Conservation (phyloP, 306 rosid genomes). For the Inga leiocalycina region DNA sequence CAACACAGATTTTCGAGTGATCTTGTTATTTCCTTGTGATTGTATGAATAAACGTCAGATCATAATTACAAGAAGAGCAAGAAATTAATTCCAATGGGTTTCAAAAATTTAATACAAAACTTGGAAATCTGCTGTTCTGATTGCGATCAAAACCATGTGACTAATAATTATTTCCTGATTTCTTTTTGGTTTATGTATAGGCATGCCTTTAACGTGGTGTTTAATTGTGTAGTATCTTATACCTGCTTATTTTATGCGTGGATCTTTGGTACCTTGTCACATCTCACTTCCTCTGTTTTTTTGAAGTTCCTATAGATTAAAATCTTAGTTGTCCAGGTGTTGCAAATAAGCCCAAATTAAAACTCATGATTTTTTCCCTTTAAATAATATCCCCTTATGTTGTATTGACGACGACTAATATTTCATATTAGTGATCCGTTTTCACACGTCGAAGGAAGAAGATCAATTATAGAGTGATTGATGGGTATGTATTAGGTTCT, state of each 20-base stretch:
- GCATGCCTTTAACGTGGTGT: background rate
- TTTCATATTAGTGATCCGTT: no score
- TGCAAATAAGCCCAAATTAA: constrained; percentile 23
- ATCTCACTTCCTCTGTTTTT: background rate
- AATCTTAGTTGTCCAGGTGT: constrained; percentile 11
- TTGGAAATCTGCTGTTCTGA: background rate
- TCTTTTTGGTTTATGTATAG: background rate
- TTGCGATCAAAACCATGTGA: background rate
- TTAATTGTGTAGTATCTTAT: background rate
- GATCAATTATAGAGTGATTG: no score
- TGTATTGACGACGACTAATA: no score
- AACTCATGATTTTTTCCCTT: background rate
- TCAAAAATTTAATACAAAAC: background rate
- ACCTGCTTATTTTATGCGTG: background rate
- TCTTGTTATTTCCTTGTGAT: background rate
- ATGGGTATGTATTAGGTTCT: no score
- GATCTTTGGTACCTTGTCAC: constrained; percentile 15
- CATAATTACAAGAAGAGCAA: background rate
- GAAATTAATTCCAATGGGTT: background rate
- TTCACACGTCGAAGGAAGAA: no score
- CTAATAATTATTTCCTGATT: background rate
- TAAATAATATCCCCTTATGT: background rate
- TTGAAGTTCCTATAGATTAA: background rate
- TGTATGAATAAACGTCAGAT: background rate
- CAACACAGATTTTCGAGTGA: background rate